These are phyloP conservation scores for Cutaneotrichosporon daszewskae DNA, from an alignment of 1,284 basidiomycete species.

Conservation along the genomic window DNA sequence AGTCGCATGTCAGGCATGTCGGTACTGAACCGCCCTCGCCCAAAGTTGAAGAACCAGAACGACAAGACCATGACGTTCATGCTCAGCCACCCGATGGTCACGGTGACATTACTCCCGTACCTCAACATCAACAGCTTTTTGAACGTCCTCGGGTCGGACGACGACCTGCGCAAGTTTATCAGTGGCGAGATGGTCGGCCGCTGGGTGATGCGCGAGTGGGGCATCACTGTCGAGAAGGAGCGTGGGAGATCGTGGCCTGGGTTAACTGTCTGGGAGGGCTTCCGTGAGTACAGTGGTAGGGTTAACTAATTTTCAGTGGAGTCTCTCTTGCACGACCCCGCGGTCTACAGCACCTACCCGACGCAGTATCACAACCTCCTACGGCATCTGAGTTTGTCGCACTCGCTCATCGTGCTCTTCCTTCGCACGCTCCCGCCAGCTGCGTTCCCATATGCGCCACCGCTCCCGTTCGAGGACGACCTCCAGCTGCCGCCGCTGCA, in stretches of 20 bases:
- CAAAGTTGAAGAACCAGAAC: background rate
- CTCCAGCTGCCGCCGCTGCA: slow-evolving; percentile 16
- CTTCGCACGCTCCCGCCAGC: slow-evolving; percentile 38
- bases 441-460: slow-evolving; percentile 36
- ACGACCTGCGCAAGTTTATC: slow-evolving; percentile 31
- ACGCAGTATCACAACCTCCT: slow-evolving; percentile 41
- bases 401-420: slow-evolving; percentile 44
- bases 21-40: slow-evolving; percentile 9
- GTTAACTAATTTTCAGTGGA: slow-evolving; percentile 34
- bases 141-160: slow-evolving; percentile 35
- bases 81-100: slow-evolving; percentile 32
- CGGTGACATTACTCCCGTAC: slow-evolving; percentile 31
- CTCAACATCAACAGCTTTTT: slow-evolving; percentile 44
- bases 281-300: slow-evolving; percentile 32
- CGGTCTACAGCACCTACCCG: slow-evolving; percentile 44
- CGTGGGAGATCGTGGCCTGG: slow-evolving; percentile 42
- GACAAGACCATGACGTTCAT: slow-evolving; percentile 13
- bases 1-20: too few relatives aligned
- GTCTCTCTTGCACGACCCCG: slow-evolving; percentile 43
- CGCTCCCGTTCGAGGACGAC: slow-evolving; percentile 46
- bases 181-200: slow-evolving; percentile 43
- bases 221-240: slow-evolving; percentile 28
- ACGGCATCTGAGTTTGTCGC: slow-evolving; percentile 43
- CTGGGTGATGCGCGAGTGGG: slow-evolving; percentile 46
- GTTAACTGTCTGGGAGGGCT: slow-evolving; percentile 47